A percentile compares a stretch with the other conserved stretches of the same genome.
Evolutionary conservation across 768 basidiomycete genomes (phyloP).

Genomic region (Tylopilus subfusipes): DNA sequence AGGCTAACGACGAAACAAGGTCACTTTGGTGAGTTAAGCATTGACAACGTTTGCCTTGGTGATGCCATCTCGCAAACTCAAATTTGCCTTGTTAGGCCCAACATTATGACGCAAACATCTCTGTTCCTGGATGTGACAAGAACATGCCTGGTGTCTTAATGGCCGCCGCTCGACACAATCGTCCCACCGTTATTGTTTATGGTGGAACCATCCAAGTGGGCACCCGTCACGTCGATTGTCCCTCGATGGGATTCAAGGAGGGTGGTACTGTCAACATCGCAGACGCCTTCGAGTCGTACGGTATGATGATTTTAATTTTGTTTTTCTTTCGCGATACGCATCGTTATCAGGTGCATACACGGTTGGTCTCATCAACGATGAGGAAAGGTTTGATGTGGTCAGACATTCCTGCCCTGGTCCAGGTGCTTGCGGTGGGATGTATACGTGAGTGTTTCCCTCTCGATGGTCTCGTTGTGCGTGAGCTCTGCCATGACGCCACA

Average conservation of each 20-base stretch:
- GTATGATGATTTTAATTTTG: conserved; percentile 32
- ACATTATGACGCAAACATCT: conserved; percentile 85
- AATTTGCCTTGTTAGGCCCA: conserved; percentile 53
- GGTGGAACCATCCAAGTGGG: conserved; percentile 83
- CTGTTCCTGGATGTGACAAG: conserved; percentile 87
- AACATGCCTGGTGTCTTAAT: conserved; percentile 91
- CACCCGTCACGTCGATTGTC: conserved; percentile 73
- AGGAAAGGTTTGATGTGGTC: conserved; percentile 80
- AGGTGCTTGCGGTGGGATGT: conserved; percentile 88
- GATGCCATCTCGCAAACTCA: not conserved
- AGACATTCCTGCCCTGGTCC: conserved; percentile 82
- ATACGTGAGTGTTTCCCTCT: conserved; percentile 47
- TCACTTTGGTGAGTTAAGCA: conserved; percentile 47
- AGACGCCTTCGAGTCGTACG: conserved; percentile 83
- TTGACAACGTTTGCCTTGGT: not conserved
- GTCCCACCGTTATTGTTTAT: conserved; percentile 85
- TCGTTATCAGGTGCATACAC: conserved; percentile 61
- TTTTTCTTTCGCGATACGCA: not conserved
- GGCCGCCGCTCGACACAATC: conserved; percentile 81
- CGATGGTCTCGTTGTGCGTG: not conserved
- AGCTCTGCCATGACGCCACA: conserved; percentile 18
- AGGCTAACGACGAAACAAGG: conserved; percentile 34
- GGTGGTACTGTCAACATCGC: conserved; percentile 84
- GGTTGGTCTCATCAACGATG: conserved; percentile 73
- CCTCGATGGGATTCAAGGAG: conserved; percentile 67